Base-by-base conservation (phyloP, 2,329 filamentous ascomycete species). In the Beauveria bassiana region DNA sequence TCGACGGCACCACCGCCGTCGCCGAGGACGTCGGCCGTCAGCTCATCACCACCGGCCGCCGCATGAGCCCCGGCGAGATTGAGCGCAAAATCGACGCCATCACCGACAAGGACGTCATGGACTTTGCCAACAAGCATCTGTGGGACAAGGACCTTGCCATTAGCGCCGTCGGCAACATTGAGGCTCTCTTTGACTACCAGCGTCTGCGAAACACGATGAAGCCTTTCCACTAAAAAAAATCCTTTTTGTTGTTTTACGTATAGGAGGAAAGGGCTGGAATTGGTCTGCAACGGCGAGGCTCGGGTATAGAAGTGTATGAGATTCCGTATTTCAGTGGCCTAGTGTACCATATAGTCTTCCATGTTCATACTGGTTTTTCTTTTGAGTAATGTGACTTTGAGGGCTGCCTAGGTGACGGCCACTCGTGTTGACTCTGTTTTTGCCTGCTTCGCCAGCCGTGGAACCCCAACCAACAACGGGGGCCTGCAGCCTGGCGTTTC, bases 11-110 rank as follows among this genome's bases (percentile, higher is more conserved):
- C 73, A 98, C 95, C 54, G 92, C 95, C 70, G 89, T 97, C 61
- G 95, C 95, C 64, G 95, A 99, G 83, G 95, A 99, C 75, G 96
- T 99, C 76, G 95, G 95, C 73, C 91, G 95, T 77, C 95, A 99
- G 81, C 92, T 99, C 78, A 87, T 99, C 81, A 98, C 93, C 72
- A 98, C 95, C 63, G 95, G 95, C 74, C 90, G 93, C 71, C 88
- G 93, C 68, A 89, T 96, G 86, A 87, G 81, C 74, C 91, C 95
- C 64, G 89, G 89, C 76, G 95, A 99, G 83, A 93, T 99, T 67
- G 95, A 99, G 86, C 87, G 91, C 70, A 86, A 88, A 68, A 91
- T 99, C 69, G 88, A 93, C 72, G 83, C 80, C 70, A 93, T 99
- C 73, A 91, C 91, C 67, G 92, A 93, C 78, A 96, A 96, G 83